Evolutionary conservation across 2,329 filamentous ascomycete genomes (phyloP), one percentile per base, ranked within the genome.

Genomic region (Fusarium chlamydosporum): DNA sequence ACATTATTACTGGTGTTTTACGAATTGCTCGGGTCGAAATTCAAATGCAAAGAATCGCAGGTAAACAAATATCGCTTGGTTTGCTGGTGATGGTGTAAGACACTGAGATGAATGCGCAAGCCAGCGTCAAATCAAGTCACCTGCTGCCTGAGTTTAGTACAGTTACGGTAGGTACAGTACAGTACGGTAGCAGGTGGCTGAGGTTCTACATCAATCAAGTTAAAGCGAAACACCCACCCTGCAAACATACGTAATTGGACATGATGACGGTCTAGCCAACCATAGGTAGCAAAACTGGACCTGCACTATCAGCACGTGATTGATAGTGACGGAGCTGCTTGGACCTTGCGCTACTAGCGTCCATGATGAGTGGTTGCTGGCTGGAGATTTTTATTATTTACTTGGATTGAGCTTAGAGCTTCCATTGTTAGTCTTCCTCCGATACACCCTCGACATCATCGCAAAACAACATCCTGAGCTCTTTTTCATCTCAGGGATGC

Each of bases 1-100:
- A 97, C 95, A 98, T 98, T 67, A 18, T 57, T 12, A 3, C 20
- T 29, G 43, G 56, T 33, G 31, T 37, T 35, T 60, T 53, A 38
- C 29, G 18, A 5, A 18, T 4, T 46, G 29, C 15, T 35, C 37
- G 55, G 54, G 55, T 58, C 33, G 34, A 47, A 23, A 15, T 46
- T 34, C 23, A n/a, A 50, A 46, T 27, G 45, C 20, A 54, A 34
- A 46, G 42, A 42, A 50, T 54, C 33, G 55, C 47, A 26, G 15
- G 10, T 56, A 42, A 47, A 46, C n/a, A 56, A 18, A 23, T 15
- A 34, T 23, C 13, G 10, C 15, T 27, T 45, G n/a, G 35, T 27
- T 56, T 52, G 23, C 5, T 23, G 23, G 23, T 53, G 58, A 60
- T 68, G 65, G 60, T 61, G 47, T 50, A 56, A 52, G 47, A 56